Evolutionary conservation across 768 basidiomycete species (phyloP).

Genomic region (Coprinopsis cinerea): DNA sequence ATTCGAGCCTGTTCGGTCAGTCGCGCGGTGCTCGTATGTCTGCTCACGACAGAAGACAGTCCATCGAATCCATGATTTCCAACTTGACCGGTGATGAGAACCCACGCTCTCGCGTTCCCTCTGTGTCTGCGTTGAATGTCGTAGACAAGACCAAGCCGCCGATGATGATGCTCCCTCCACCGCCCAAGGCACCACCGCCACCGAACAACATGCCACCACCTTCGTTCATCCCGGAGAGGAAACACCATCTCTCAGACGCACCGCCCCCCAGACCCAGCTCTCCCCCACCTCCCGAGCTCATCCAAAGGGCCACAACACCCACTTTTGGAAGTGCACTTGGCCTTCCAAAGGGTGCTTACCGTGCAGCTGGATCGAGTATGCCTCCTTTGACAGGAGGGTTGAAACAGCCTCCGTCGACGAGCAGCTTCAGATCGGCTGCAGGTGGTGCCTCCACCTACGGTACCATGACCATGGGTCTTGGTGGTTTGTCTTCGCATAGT

Average conservation of each 20-base stretch:
- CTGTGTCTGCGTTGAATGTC: slow-evolving; percentile 31
- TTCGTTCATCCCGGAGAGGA: slow-evolving; percentile 66
- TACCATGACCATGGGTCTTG: slow-evolving; percentile 34
- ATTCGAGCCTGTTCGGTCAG: slow-evolving; percentile 43
- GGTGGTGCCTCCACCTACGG: slow-evolving; percentile 48
- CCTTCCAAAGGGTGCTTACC: slow-evolving; percentile 39
- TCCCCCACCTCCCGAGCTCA: slow-evolving; percentile 87
- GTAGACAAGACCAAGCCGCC: slow-evolving; percentile 81
- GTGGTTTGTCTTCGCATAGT: slow-evolving; percentile 42
- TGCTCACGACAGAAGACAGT: slow-evolving; percentile 57
- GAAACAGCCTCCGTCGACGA: slow-evolving; percentile 70
- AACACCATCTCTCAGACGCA: slow-evolving; percentile 41
- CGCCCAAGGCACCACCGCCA: slow-evolving; percentile 71
- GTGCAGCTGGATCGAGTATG: slow-evolving; percentile 71
- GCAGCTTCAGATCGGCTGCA: slow-evolving; percentile 76
- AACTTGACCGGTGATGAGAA: slow-evolving; percentile 40
- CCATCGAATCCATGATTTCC: slow-evolving; percentile 63
- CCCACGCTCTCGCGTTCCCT: slow-evolving; percentile 55
- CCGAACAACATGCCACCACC: slow-evolving; percentile 70
- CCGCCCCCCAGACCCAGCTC: slow-evolving; percentile 88
- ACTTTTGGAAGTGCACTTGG: slow-evolving; percentile 62
- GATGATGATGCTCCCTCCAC: slow-evolving; percentile 79
- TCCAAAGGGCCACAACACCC: slow-evolving; percentile 87
- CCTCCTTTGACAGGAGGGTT: slow-evolving; percentile 62
- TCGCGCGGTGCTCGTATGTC: slow-evolving; percentile 40